Evolutionary conservation across 164 flowering plant genomes (phyloP), one percentile per base, ranked within the genome.

Genomic region (Magnolia kwangsiensis): DNA sequence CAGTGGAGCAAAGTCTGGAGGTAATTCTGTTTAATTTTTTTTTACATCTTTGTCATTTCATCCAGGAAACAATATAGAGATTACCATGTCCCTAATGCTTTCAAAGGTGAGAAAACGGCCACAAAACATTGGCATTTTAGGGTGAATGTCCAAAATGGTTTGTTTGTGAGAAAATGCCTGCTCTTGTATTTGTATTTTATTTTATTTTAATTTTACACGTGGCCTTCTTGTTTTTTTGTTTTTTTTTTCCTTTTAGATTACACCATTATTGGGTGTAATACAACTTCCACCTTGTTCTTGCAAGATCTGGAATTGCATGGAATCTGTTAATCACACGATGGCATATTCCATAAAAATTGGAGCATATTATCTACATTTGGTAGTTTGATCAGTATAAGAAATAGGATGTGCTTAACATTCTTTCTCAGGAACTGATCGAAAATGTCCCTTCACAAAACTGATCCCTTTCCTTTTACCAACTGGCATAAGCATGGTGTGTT

Each of bases 1-100:
- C 86, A 16, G 93, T 92, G 58, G 87, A 91, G 37, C 94, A 92
- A 74, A 81, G 75, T 80, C 74, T 90, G 31, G 96, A 96, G 97
- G 99, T 94, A 85, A 72, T 24, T 72, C 63, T 14, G 3, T 7
- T 19, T 19, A 64, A 21, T 20, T 64, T 64, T n/a, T 21, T 64
- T 7, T 64, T 64, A 64, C 24, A 64, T 64, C 10, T 55, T 55
- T 11, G 45, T 37, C 6, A 37, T 37, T 37, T 37, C 45, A 37
- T 59, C 63, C 63, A 14, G n/a, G 63, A 59, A 13, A 59, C n/a
- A 19, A 14, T 59, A 19, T 59, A 10, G 63, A 59, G 63, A 59
- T 19, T 14, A 59, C 7, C 63, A 59, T 59, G n/a, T 19, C n/a
- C 63, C 63, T 2, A 1, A 13, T 59, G 4, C n/a, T 59, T 59